phyloP scores from a whole-genome alignment of 176 grass and related monocot genomes.

The Avena sativa region DNA sequence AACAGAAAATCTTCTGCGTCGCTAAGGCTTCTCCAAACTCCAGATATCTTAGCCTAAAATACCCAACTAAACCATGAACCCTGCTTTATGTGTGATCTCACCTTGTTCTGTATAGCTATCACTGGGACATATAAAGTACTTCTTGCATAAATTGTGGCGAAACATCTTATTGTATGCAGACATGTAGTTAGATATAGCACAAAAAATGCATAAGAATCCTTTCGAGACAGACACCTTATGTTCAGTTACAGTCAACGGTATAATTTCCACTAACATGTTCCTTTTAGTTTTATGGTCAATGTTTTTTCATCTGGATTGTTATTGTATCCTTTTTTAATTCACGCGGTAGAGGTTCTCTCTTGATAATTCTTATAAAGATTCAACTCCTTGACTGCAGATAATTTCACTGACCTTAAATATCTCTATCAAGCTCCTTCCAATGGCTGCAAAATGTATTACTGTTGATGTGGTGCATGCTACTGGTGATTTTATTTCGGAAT shows the following conservation, averaged over 20 bases:
- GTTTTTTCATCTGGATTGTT: conserved; percentile 12
- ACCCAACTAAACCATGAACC: not conserved
- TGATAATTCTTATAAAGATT: conserved; percentile 39
- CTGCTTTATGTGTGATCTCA: conserved; percentile 16
- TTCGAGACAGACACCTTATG: not conserved
- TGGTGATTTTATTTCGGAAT: conserved; percentile 58
- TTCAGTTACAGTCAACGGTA: conserved; percentile 2
- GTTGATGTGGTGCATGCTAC: conserved; percentile 40
- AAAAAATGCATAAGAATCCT: conserved; percentile 6
- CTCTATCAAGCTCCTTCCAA: conserved; percentile 62
- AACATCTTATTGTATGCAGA: not conserved
- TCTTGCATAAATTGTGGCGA: conserved; percentile 23
- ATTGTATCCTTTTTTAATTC: conserved; percentile 18
- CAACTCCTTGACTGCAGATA: conserved; percentile 63
- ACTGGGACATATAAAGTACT: not conserved
- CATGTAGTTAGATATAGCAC: conserved; percentile 20
- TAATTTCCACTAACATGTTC: not conserved
- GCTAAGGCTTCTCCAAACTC: not conserved
- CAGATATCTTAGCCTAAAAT: conserved; percentile 38
- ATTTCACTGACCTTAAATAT: conserved; percentile 69
- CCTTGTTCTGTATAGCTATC: conserved; percentile 23
- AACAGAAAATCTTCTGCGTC: not conserved
- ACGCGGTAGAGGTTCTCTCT: not conserved
- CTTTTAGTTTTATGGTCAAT: conserved; percentile 23
- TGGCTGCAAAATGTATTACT: conserved; percentile 47